Evolutionary conservation across 2,329 filamentous ascomycete species (phyloP), one percentile per base, ranked within the genome.

Genomic region (Beauveria sp.): DNA sequence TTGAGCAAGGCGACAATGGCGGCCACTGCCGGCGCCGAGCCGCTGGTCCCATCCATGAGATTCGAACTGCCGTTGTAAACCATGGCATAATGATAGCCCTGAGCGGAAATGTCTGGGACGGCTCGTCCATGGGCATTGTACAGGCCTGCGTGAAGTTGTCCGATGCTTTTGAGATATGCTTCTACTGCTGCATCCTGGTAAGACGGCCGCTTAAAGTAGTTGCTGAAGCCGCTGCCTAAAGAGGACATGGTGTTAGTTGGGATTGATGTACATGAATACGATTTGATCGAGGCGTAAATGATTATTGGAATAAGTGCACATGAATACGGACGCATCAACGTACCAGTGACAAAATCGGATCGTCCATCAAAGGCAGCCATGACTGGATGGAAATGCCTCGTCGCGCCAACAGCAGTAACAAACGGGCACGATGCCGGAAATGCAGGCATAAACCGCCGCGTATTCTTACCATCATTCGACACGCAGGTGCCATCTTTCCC

Each of bases 1-100:
- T 90, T 90, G 55, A 91, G 71, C 44, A 88, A 77, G 0, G 82
- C 79, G 51, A 91, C 74, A 63, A 91, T 79, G 10, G 80, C 80
- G 0, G 86, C 85, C 55, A 87, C 81, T 0, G 84, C 75, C 0
- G 88, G 88, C 0, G 83, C 75, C 2, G 86, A 81, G 1, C 86
- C 86, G 61, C 77, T 79, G 7, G 55, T 58, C 16, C 55, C 55
- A 3, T 58, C 55, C 9, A 58, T n/a, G 12, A 58, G 55, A 18
- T 58, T 46, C 10, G 55, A 30, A 2, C 34, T 51, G 30, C 55
- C 55, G 18, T 58, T 58, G 56, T 76, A 69, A 7, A 58, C 30
- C 14, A 72, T 69, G 61, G 71, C 69, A 63, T 72, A 69, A 61
- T 67, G 68, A 24, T 56, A 61, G 2, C 67, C 72, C 69, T 88